Percentiles rank a stretch among this genome's conserved stretches.
phyloP scores from a whole-genome alignment of 176 grass and related monocot genomes.

The Chrysopogon serrulatus region DNA sequence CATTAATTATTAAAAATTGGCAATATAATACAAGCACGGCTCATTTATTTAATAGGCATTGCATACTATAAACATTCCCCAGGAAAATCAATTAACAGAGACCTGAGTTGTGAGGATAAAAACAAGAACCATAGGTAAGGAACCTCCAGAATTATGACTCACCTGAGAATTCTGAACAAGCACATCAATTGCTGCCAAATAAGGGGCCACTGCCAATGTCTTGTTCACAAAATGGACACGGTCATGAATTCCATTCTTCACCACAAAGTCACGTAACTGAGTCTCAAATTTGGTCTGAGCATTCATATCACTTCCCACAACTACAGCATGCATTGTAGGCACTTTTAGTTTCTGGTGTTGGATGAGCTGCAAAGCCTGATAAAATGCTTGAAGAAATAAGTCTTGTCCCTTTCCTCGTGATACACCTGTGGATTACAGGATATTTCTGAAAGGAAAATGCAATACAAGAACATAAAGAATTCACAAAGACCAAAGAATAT shows the following conservation, averaged over 20 bases:
- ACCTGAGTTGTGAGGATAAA: neutral
- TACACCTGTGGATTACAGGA: constrained; percentile 66
- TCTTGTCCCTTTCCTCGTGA: constrained; percentile 97
- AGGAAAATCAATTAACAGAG: neutral
- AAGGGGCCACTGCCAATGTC: constrained; percentile 89
- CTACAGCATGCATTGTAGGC: constrained; percentile 72
- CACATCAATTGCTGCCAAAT: constrained; percentile 91
- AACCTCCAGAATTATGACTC: neutral
- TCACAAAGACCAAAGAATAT: neutral
- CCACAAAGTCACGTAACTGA: constrained; percentile 74
- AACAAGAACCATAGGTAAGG: neutral
- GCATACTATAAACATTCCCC: neutral
- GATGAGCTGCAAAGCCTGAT: constrained; percentile 75
- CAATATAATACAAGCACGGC: neutral
- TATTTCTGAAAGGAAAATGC: neutral
- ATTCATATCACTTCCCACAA: constrained; percentile 96
- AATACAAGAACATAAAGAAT: constrained; percentile 7
- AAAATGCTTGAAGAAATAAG: constrained; percentile 93
- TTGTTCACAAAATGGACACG: constrained; percentile 90
- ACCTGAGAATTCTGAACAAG: constrained; percentile 99
- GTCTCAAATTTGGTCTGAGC: constrained; percentile 91
- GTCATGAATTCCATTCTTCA: constrained; percentile 68
- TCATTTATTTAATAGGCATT: neutral
- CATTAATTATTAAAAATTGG: neutral
- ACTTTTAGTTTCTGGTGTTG: constrained; percentile 78